These are phyloP conservation scores for Emergomyces africanus DNA, from an alignment of 2,329 filamentous ascomycete species.

Conservation along the genomic window DNA sequence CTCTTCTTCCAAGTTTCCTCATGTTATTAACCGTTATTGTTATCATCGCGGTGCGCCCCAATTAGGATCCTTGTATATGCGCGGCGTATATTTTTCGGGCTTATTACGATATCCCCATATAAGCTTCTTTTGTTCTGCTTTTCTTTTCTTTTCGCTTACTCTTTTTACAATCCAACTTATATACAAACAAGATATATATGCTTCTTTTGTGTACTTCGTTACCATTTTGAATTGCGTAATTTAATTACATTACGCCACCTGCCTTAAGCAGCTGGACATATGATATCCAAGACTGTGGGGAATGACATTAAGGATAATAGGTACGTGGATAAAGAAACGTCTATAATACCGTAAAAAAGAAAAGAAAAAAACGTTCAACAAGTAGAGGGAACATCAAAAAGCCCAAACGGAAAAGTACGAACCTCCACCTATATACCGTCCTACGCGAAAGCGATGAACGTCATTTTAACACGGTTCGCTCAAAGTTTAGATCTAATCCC, in stretches of 20 bases:
- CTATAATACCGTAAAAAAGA: background rate
- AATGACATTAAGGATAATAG: background rate
- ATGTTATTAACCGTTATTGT: background rate
- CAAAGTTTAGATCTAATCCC: constrained; percentile 74
- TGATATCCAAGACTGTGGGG: background rate
- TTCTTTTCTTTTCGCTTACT: background rate
- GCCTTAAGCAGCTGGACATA: background rate
- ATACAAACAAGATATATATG: no score
- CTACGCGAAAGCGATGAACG: background rate
- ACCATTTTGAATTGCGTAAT: background rate
- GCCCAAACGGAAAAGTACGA: background rate
- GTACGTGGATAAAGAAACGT: background rate
- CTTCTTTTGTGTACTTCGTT: background rate
- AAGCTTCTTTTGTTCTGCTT: no score
- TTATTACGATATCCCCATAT: background rate
- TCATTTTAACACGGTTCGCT: constrained; percentile 1
- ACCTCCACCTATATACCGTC: background rate
- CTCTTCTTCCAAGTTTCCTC: background rate
- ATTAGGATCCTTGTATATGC: background rate
- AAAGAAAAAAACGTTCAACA: no score
- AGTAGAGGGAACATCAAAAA: background rate
- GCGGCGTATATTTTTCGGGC: background rate
- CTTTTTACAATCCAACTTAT: no score
- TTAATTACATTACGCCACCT: background rate
- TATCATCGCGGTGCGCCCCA: background rate